Percentiles rank a stretch among this genome's conserved stretches.
Conservation (phyloP, 805 yeast species). For the Kodamaea restingae region DNA sequence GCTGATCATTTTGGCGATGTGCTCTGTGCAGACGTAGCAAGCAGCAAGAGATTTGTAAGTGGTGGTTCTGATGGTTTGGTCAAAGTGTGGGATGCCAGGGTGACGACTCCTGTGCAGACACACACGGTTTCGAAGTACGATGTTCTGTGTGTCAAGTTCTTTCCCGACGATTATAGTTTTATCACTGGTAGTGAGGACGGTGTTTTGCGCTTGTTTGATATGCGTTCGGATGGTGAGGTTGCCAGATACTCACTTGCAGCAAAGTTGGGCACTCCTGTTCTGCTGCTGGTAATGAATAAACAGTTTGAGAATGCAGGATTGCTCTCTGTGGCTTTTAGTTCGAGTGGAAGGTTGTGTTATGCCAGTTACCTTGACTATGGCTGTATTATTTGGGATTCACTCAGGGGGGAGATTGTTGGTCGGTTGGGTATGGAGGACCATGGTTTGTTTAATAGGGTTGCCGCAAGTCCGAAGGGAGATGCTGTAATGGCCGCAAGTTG, state of each 20-base stretch:
- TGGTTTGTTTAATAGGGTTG: slow-evolving; percentile 59
- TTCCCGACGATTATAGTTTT: slow-evolving; percentile 69
- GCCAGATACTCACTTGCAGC: slow-evolving; percentile 40
- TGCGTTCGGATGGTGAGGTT: slow-evolving; percentile 71
- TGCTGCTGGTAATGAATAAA: slow-evolving; percentile 14
- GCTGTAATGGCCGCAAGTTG: slow-evolving; percentile 78
- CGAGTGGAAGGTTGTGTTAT: slow-evolving; percentile 70
- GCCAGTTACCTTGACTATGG: slow-evolving; percentile 73
- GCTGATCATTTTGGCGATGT: slow-evolving; percentile 74
- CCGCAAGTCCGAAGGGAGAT: slow-evolving; percentile 67
- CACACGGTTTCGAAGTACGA: slow-evolving; percentile 60
- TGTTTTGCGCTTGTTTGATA: slow-evolving; percentile 61
- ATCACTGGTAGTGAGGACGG: slow-evolving; percentile 82
- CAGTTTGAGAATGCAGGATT: slow-evolving; percentile 64
- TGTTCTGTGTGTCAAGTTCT: slow-evolving; percentile 54
- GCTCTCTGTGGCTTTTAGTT: slow-evolving; percentile 65
- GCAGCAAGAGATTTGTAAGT: slow-evolving; percentile 43
- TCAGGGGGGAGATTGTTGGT: slow-evolving; percentile 63
- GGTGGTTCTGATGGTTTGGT: slow-evolving; percentile 69
- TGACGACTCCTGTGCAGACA: slow-evolving; percentile 42
- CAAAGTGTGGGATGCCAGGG: slow-evolving; percentile 29
- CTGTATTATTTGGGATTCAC: slow-evolving; percentile 72
- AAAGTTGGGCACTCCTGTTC: slow-evolving; percentile 3
- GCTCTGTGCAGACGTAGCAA: slow-evolving; percentile 26
- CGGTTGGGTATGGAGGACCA: slow-evolving; percentile 57